Conservation (phyloP, 441 rosid species). For the Euphorbia celastroides region DNA sequence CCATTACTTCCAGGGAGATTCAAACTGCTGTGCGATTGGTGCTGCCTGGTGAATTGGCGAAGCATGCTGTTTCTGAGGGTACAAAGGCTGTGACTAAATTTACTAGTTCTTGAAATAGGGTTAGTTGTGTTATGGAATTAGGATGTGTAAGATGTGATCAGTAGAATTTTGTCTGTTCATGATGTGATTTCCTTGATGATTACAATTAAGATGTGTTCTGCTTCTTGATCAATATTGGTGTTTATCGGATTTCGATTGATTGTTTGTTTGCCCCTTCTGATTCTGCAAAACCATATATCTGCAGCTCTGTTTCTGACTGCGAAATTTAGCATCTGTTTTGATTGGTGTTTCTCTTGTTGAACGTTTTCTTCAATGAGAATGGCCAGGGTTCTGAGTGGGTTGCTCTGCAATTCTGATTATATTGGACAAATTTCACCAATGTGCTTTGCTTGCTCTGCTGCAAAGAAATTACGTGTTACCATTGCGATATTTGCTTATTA, state of each 20-base stretch:
- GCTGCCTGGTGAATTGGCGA: conserved; percentile 44
- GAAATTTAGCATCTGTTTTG: too few species aligned
- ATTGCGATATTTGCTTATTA: too few species aligned
- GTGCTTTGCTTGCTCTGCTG: too few species aligned
- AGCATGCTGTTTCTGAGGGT: conserved; percentile 51
- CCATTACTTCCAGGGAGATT: conserved; percentile 47
- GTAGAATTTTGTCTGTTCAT: background rate
- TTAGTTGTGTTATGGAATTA: background rate
- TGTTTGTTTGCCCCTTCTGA: background rate
- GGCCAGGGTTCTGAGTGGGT: too few species aligned
- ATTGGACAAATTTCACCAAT: too few species aligned
- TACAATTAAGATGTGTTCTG: background rate
- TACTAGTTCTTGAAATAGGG: conserved; percentile 26
- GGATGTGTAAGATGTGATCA: background rate
- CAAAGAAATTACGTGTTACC: too few species aligned
- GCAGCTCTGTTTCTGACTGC: too few species aligned
- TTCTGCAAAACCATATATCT: too few species aligned
- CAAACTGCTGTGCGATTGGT: conserved; percentile 47
- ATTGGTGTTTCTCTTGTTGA: too few species aligned
- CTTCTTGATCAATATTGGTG: background rate
- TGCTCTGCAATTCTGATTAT: too few species aligned
- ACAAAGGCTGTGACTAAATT: conserved; percentile 51
- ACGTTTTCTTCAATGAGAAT: too few species aligned
- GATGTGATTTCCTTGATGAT: background rate
- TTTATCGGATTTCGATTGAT: background rate